Percentiles rank a stretch among this genome's conserved stretches.
These are phyloP conservation scores for Saccharomycopsis amapae DNA, from an alignment of 805 yeast species.

Conservation along the genomic window DNA sequence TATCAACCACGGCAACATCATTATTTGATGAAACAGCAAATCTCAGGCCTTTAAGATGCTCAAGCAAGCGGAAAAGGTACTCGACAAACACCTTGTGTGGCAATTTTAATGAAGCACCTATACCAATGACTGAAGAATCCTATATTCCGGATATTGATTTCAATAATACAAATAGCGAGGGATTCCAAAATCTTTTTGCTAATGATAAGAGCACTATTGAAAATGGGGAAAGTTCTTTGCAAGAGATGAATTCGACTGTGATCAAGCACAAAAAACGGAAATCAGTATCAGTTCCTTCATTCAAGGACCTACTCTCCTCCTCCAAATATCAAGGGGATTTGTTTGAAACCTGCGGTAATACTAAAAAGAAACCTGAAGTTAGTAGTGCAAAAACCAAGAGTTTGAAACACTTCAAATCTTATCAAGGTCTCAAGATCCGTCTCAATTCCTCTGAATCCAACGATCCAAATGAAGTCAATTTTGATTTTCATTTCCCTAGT, in stretches of 20 bases:
- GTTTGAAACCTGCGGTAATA: background rate
- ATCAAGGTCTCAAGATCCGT: slow-evolving; percentile 10
- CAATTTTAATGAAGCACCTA: slow-evolving; percentile 5
- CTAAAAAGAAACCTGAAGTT: background rate
- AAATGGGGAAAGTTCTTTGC: no score
- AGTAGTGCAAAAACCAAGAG: background rate
- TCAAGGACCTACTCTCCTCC: slow-evolving; percentile 3
- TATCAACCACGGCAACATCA: slow-evolving; percentile 17
- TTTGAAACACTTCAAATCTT: slow-evolving; percentile 16
- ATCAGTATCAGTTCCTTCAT: slow-evolving; percentile 13
- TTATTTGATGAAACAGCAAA: slow-evolving; percentile 19
- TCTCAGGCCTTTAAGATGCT: slow-evolving; percentile 20
- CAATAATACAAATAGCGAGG: background rate
- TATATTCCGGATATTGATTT: background rate
- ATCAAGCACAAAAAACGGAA: slow-evolving; percentile 3
- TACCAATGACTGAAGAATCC: background rate
- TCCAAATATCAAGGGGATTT: slow-evolving; percentile 12
- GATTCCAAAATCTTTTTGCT: background rate
- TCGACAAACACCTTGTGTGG: slow-evolving; percentile 1
- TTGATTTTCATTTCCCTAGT: slow-evolving; percentile 13
- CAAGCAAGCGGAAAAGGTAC: slow-evolving; percentile 14
- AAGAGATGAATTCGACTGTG: no score
- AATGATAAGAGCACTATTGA: no score
- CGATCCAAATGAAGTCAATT: slow-evolving; percentile 1
- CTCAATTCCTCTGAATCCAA: background rate